phyloP scores from a whole-genome alignment of 129 eudicot genomes.

The Flaveria bidentis region DNA sequence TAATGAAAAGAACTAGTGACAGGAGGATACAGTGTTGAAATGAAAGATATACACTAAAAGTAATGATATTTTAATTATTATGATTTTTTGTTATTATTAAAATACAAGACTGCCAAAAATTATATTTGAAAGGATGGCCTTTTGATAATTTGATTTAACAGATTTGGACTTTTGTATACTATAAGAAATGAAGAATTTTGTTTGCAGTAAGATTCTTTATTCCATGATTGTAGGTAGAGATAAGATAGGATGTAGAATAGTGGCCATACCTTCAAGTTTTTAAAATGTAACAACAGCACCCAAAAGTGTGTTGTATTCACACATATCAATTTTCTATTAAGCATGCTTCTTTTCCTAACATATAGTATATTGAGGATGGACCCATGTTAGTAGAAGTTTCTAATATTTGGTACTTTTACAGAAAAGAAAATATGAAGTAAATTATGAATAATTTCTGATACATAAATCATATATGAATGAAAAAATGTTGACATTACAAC shows the following conservation, averaged over 20 bases:
- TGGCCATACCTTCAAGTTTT: conserved; percentile 32
- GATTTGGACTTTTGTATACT: conserved; percentile 51
- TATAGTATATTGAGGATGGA: conserved; percentile 16
- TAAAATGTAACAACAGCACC: not conserved
- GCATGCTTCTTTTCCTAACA: conserved; percentile 8
- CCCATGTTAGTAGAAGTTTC: not conserved
- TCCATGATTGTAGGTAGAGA: conserved; percentile 51
- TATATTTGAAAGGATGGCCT: conserved; percentile 31
- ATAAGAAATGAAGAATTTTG: conserved; percentile 44
- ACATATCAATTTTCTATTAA: conserved; percentile 9
- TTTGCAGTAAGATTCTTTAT: conserved; percentile 45
- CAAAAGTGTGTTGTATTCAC: conserved; percentile 20
- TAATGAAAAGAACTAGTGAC: conserved; percentile 12
- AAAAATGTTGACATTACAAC: conserved; percentile 15
- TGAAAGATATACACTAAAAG: conserved; percentile 24
- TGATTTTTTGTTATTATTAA: conserved; percentile 7
- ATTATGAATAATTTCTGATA: conserved; percentile 9
- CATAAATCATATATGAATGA: conserved; percentile 12
- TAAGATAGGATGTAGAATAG: conserved; percentile 41
- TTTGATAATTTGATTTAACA: conserved; percentile 39
- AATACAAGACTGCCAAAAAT: conserved; percentile 7
- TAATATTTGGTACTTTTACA: conserved; percentile 2
- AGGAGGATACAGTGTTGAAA: conserved; percentile 26
- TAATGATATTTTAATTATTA: conserved; percentile 39
- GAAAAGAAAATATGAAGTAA: not conserved